Evolutionary conservation across 202 grass and related monocot genomes (phyloP), one percentile per base, ranked within the genome.

Genomic region (Hordeum pubiflorum): DNA sequence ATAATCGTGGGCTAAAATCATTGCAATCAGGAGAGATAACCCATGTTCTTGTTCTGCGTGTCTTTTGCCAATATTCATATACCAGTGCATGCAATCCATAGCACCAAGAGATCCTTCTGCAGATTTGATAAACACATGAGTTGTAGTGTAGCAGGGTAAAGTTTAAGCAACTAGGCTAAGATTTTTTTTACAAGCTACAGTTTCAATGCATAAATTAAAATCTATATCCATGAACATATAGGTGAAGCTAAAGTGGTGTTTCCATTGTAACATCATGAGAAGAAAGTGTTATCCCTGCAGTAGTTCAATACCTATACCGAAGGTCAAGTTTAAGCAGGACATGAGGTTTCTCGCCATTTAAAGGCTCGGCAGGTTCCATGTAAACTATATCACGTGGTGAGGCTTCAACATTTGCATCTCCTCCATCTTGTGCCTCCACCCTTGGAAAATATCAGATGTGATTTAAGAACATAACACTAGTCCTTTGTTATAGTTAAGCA

Each of bases 61-160:
- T 91, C 71, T 91, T 97, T 46, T 97, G 89, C 93, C 93, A 97
- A 65, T 83, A 91, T 83, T 93, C 93, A 92, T 93, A 91, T 24
- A 89, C 60, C 72, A 97, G 76, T 48, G 88, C 93, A 56, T 85
- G 82, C 1, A 79, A 87, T 70, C 86, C 78, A 74, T 89, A 85
- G 72, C 93, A 97, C 93, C 93, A 97, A 54, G 81, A 87, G 36
- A 75, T 87, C 59, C 87, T 87, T 81, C 90, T 97, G 81, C 44
- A 87, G 76, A 72, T 77, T 83, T 69, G 66, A 63, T 7, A 23
- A 75, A 68, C 58, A 59, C 27, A 77, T 70, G 33, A 29, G 17
- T 12, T 69, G 32, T 58, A 46, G 22, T 69, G 22, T 58, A 44
- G 31, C 40, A 36, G 59, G 5, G 3, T n/a, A 21, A n/a, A 80